Base-by-base conservation (phyloP, 495 filamentous ascomycete species). In the Aspergillus homomorphus region DNA sequence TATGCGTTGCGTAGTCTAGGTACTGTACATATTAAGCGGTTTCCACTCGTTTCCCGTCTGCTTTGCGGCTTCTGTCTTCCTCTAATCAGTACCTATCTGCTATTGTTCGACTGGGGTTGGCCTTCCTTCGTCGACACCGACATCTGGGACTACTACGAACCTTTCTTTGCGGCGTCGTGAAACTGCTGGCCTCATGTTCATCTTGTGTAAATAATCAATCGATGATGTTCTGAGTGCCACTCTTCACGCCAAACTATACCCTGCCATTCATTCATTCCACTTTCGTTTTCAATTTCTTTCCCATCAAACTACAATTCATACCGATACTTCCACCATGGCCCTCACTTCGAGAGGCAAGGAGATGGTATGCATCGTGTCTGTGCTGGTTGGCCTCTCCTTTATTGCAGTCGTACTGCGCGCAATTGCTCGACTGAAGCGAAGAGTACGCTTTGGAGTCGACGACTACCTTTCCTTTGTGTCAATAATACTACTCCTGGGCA, bases 381-480 rank as follows among this genome's bases (percentile, higher is more conserved):
- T 72, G 38, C 70, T 78, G 54, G 66, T 79, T 15, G 61, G 59
- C 24, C 56, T 80, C 14, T 70, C 74, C 21, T 53, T 70, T 7
- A 53, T 75, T 9, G 69, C 70, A 9, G 74, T 78, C 5, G 58
- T 68, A 9, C 55, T 79, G 28, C 69, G 77, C 4, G 67, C 76
- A 42, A 41, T 72, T 18, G 70, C 77, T 30, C 70, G 78, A 19
- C 43, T 73, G 12, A 67, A 71, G 24, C 67, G 71, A 24, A 69
- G 70, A 66, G 70, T 78, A 8, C 57, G 57, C 8, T 69, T 79
- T 18, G 68, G 68, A 0, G 45, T 72, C 3, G 76, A 81, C 60
- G 77, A 81, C 53, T 79, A 75, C 50, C 66, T 76, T 10, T 72
- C 67, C 45, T 61, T 73, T 16, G 1, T 65, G 0, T 68, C 72